These are phyloP conservation scores for Suillus occidentalis DNA, from an alignment of 768 basidiomycete species.

Conservation along the genomic window DNA sequence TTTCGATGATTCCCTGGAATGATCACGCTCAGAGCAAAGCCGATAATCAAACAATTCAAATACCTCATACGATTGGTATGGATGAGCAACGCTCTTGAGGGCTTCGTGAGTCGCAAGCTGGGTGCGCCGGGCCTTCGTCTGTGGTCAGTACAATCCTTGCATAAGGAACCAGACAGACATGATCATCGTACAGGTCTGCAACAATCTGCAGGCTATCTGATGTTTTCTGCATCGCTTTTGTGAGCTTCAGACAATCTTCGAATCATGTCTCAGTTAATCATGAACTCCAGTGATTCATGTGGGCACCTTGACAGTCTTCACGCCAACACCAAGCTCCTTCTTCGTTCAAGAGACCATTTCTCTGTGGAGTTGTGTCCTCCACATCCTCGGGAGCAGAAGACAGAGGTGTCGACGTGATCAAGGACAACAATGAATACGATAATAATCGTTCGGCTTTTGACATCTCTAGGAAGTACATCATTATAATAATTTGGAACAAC, in stretches of 20 bases:
- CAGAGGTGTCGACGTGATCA: conserved; percentile 70
- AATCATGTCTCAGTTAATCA: neutral
- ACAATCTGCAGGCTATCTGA: conserved; percentile 72
- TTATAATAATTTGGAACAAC: neutral
- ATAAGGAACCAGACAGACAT: conserved; percentile 45
- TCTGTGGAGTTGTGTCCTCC: conserved; percentile 35
- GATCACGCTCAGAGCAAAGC: conserved; percentile 1
- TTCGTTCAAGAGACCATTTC: conserved; percentile 62
- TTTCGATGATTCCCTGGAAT: conserved; percentile 66
- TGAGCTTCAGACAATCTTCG: conserved; percentile 73
- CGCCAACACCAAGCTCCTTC: conserved; percentile 89
- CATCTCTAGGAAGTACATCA: conserved; percentile 54
- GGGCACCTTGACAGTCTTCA: conserved; percentile 66
- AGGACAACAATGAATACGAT: conserved; percentile 69
- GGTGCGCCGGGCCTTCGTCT: conserved; percentile 62
- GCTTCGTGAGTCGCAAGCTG: conserved; percentile 75
- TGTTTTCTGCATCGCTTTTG: conserved; percentile 75
- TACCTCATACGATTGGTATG: conserved; percentile 70
- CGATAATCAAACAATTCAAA: neutral
- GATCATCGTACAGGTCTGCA: conserved; percentile 77
- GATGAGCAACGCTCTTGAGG: conserved; percentile 75
- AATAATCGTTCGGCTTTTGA: conserved; percentile 73
- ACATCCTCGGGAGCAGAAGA: conserved; percentile 54
- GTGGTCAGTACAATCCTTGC: conserved; percentile 10
- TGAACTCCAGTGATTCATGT: neutral